These are phyloP conservation scores for Colletotrichum liaoningense DNA, from an alignment of 2,329 filamentous ascomycete genomes.

Conservation along the genomic window DNA sequence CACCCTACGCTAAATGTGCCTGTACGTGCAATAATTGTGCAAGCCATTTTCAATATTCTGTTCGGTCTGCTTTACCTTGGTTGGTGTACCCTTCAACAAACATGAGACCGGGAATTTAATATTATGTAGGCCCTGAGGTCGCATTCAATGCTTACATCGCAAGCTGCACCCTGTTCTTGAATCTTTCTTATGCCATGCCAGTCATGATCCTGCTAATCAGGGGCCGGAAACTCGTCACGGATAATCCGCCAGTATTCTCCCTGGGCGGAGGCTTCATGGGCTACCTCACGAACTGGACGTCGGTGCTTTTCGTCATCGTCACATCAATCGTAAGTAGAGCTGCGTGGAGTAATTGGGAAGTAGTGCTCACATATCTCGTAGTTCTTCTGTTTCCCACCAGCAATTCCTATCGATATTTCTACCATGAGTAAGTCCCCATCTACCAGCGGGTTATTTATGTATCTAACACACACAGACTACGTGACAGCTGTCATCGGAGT, in stretches of 20 bases:
- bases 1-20: conserved; percentile 53
- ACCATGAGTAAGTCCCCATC: conserved; percentile 20
- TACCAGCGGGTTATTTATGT: rapidly evolving
- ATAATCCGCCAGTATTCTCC: conserved; percentile 6
- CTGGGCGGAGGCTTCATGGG: conserved; percentile 9
- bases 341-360: too few species aligned
- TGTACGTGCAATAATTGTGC: conserved; percentile 51
- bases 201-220: conserved; percentile 51
- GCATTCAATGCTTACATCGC: conserved; percentile 60
- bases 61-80: conserved; percentile 60
- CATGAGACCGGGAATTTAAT: not conserved
- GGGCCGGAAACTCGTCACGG: conserved; percentile 45
- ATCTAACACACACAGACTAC: conserved; percentile 6
- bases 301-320: conserved; percentile 17
- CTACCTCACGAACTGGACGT: conserved; percentile 8
- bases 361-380: not conserved
- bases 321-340: conserved; percentile 14
- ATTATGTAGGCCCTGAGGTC: conserved; percentile 46
- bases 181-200: conserved; percentile 57
- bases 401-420: conserved; percentile 14
- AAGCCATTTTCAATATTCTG: conserved; percentile 55
- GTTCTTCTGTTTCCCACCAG: conserved; percentile 30
- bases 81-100: too few species aligned
- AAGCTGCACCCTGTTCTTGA: conserved; percentile 57
- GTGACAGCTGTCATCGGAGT: conserved; percentile 16